Conservation (phyloP, 257 asterid genomes). For the Nicotiana benthamiana region DNA sequence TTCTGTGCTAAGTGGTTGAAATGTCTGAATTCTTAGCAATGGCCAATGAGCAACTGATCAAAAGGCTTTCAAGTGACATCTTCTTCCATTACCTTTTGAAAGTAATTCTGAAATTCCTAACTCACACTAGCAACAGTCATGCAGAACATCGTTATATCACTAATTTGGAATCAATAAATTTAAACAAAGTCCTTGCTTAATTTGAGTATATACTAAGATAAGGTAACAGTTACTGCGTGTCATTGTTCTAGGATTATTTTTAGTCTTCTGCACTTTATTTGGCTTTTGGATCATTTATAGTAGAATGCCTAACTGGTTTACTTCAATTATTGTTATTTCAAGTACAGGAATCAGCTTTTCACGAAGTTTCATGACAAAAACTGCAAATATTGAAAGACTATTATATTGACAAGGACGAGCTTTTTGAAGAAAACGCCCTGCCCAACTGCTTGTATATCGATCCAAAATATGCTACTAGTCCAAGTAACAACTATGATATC, state of each 20-base stretch:
- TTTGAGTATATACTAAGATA: background rate
- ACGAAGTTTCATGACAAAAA: background rate
- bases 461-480: background rate
- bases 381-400: background rate
- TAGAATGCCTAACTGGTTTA: background rate
- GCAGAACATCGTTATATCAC: background rate
- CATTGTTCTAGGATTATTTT: background rate
- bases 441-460: background rate
- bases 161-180: background rate
- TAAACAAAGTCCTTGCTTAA: no score
- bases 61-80: background rate
- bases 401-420: background rate
- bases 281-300: background rate
- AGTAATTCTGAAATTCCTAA: background rate
- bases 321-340: background rate
- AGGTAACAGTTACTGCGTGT: no score
- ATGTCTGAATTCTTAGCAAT: background rate
- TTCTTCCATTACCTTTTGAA: background rate
- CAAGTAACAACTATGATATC: background rate
- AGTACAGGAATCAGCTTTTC: slow-evolving; percentile 5
- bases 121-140: background rate
- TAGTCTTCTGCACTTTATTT: background rate
- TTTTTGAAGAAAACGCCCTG: background rate
- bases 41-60: background rate
- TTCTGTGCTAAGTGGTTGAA: background rate